Evolutionary conservation across 805 yeast genomes (phyloP), one percentile per base, ranked within the genome.

Genomic region (Kregervanrija pseudodelftensis): DNA sequence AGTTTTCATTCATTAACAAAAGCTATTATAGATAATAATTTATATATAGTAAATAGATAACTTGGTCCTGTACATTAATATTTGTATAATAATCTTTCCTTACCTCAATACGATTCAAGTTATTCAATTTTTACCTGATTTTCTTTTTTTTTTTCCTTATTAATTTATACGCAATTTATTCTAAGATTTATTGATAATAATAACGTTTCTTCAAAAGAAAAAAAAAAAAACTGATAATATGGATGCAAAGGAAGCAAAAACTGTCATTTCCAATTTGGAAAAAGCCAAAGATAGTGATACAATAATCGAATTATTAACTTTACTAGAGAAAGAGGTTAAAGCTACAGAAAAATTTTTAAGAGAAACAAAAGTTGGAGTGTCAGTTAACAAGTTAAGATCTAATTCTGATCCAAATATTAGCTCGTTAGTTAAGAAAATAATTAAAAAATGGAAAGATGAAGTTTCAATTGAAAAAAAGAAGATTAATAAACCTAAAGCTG

Each of bases 321-420:
- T 75, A 17, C 68, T 91, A 49, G 80, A 83, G 53, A 77, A 73
- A 45, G 86, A 85, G 11, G 85, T 88, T 42, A 70, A 72, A 53
- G 96, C 98, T 9, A 81, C 95, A 1, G 98, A 91, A 59, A 77
- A 80, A 60, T 70, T 91, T 33, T 71, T 91, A 42, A 76, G 97
- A 57, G 95, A 91, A 58, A 93, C 99, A 8, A 89, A 88, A 63
- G 91, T 93, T n/a, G 99, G 99, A 51, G 91, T 93, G 13, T 91
- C 90, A 8, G 97, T 93, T 36, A 93, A 93, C 68, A 89, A 87
- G 64, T 79, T 85, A 57, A 79, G 95, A 51, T 67, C 85, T 8
- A 79, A 80, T 39, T 58, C 66, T 30, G 86, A 85, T 63, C 49
- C 74, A 16, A 95, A 89, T 53, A 75, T 93, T 39, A 70, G 82